Evolutionary conservation across 2,329 filamentous ascomycete species (phyloP).

Genomic region (Botrytis pseudocinerea): DNA sequence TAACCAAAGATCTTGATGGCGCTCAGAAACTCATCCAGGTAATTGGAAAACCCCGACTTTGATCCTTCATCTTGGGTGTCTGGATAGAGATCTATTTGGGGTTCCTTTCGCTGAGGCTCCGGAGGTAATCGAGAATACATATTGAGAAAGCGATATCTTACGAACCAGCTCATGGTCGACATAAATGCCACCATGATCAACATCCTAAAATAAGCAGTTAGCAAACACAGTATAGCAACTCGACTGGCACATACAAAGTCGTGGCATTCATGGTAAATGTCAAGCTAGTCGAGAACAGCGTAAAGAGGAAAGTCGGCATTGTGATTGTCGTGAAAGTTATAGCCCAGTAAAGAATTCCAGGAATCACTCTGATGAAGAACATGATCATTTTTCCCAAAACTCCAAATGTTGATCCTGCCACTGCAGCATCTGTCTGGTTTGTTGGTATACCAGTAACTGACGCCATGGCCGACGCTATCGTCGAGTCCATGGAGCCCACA

Average conservation of each 20-base stretch:
- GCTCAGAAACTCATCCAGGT: conserved; percentile 95
- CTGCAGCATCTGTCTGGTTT: conserved; percentile 42
- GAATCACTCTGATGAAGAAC: conserved; percentile 55
- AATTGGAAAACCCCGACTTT: conserved; percentile 91
- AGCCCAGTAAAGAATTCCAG: conserved; percentile 70
- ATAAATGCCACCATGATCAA: conserved; percentile 74
- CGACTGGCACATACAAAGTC: conserved; percentile 66
- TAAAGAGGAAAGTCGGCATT: conserved; percentile 84
- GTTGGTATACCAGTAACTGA: conserved; percentile 27
- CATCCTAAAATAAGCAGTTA: conserved; percentile 51
- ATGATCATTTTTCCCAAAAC: conserved; percentile 57
- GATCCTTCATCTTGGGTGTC: conserved; percentile 86
- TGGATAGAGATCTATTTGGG: conserved; percentile 91
- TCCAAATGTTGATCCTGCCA: conserved; percentile 56
- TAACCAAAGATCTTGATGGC: conserved; percentile 99
- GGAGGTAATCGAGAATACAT: conserved; percentile 94
- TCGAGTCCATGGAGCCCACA: conserved; percentile 31
- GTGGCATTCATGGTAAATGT: conserved; percentile 99
- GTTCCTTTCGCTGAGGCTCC: conserved; percentile 93
- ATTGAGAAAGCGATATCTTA: conserved; percentile 92
- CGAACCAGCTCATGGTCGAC: conserved; percentile 89
- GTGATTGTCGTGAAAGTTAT: conserved; percentile 87
- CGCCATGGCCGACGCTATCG: conserved; percentile 29
- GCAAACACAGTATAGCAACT: conserved; percentile 28
- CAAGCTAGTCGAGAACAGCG: conserved; percentile 84